Conservation (phyloP, 2,329 filamentous ascomycete species). For the Fusarium succisae region DNA sequence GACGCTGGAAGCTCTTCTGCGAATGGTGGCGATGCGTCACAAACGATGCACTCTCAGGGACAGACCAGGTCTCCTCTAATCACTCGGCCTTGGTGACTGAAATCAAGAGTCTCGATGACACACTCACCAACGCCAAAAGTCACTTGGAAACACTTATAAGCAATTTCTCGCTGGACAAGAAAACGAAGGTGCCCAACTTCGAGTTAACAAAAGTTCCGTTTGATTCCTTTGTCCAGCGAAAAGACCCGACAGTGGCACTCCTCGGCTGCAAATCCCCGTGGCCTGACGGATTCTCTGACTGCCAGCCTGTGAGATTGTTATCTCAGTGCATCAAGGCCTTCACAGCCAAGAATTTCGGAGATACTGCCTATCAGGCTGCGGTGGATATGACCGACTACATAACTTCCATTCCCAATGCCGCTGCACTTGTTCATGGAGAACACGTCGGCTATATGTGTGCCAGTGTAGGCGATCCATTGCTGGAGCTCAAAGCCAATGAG, state of each 20-base stretch:
- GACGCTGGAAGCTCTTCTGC: background rate
- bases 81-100: background rate
- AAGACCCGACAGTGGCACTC: background rate
- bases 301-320: background rate
- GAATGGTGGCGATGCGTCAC: background rate
- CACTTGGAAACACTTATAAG: rapidly evolving
- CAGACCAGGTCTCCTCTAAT: rapidly evolving
- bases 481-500: background rate
- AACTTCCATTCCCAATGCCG: background rate
- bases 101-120: background rate
- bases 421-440: background rate
- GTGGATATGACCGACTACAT: rapidly evolving
- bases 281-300: background rate
- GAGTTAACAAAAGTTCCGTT: background rate
- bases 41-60: rapidly evolving
- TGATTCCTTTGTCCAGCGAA: background rate
- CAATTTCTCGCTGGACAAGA: background rate
- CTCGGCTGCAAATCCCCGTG: background rate
- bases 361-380: background rate
- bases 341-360: rapidly evolving
- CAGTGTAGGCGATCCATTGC: background rate
- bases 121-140: rapidly evolving
- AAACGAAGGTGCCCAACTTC: background rate
- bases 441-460: background rate
- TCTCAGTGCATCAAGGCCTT: background rate